phyloP scores from a whole-genome alignment of 1,284 basidiomycete species.

The Apiotrichum gamsii region DNA sequence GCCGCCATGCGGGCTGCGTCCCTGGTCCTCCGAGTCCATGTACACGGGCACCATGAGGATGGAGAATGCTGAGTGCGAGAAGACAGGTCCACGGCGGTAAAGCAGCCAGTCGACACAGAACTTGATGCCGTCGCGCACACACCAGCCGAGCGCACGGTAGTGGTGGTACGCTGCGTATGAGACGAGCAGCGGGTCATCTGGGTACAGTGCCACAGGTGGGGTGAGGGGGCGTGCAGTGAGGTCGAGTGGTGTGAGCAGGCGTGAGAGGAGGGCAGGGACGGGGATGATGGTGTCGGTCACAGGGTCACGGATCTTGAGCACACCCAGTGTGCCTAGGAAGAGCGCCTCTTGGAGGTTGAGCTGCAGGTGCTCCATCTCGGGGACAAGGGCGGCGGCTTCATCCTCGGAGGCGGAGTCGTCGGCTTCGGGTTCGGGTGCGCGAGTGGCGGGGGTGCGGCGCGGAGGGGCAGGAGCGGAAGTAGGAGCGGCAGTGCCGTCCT shows the following conservation, averaged over 20 bases:
- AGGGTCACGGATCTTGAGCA: slow-evolving; percentile 66
- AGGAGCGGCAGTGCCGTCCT: neutral
- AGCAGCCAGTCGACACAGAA: slow-evolving; percentile 94
- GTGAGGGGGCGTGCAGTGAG: slow-evolving; percentile 34
- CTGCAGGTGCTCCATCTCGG: slow-evolving; percentile 85
- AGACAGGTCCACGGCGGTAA: slow-evolving; percentile 92
- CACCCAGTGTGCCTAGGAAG: slow-evolving; percentile 81
- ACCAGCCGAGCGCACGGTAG: slow-evolving; percentile 96
- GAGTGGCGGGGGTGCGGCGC: neutral
- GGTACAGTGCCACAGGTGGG: slow-evolving; percentile 23
- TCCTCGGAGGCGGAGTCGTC: slow-evolving; percentile 42
- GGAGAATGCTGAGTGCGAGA: slow-evolving; percentile 94
- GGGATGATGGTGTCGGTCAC: slow-evolving; percentile 45
- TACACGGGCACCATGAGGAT: slow-evolving; percentile 84
- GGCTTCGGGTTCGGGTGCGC: slow-evolving; percentile 63
- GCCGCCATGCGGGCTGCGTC: slow-evolving; percentile 53
- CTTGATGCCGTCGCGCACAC: slow-evolving; percentile 91
- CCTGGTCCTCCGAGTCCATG: slow-evolving; percentile 67
- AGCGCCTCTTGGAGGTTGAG: slow-evolving; percentile 87
- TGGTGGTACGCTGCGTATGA: slow-evolving; percentile 91
- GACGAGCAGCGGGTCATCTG: slow-evolving; percentile 87
- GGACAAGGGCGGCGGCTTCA: slow-evolving; percentile 44
- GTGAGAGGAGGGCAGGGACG: slow-evolving; percentile 50
- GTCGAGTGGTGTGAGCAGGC: slow-evolving; percentile 32
- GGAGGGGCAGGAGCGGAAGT: neutral